Evolutionary conservation across 352 stramenopile species (phyloP), one percentile per base, ranked within the genome.

Genomic region (Thraustotheca clavata): DNA sequence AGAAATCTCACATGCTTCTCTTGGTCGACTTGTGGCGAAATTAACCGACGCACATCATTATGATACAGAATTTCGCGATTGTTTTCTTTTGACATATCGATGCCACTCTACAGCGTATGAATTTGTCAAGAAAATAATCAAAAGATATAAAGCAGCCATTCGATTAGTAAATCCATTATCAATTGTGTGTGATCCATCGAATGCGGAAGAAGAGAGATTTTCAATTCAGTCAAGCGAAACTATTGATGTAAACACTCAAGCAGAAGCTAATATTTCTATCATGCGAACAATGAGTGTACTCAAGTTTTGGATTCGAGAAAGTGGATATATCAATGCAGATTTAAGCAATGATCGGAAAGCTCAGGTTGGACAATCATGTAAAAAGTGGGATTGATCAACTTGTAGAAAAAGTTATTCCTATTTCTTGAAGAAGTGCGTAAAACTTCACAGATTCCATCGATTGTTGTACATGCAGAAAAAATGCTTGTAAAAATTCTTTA

Each of bases 261-360:
- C 89, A 74, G 83, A 91, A 59, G 85, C 82, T 22, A 91, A 79
- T 46, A 79, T 94, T 18, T 91, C 83, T 8, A 91, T 94, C 63
- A 94, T 94, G 83, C 81, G 85, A 4, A 49, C 91, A 20, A 73
- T 94, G 35, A 92, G 79, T 59, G 81, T 94, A 11, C 73, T 94
- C 57, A 94, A 94, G 65, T 94, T 80, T 48, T 94, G 85, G 85
- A 90, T 94, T 68, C 91, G 90, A 54, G 85, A 94, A 52, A 91
- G 82, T 52, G 77, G 77, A 0, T 94, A 83, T 69, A 91, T 94
- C 33, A 80, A 92, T 18, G 73, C 83, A 57, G 85, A 94, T 69
- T 38, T 94, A 38, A 43, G 67, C 0, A 68, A 79, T 34, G 83
- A 92, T 47, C 78, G 81, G 2, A 79, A 79, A 8, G 73, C 85